Evolutionary conservation across 2,329 filamentous ascomycete species (phyloP).

Genomic region (Trichoderma koningii): DNA sequence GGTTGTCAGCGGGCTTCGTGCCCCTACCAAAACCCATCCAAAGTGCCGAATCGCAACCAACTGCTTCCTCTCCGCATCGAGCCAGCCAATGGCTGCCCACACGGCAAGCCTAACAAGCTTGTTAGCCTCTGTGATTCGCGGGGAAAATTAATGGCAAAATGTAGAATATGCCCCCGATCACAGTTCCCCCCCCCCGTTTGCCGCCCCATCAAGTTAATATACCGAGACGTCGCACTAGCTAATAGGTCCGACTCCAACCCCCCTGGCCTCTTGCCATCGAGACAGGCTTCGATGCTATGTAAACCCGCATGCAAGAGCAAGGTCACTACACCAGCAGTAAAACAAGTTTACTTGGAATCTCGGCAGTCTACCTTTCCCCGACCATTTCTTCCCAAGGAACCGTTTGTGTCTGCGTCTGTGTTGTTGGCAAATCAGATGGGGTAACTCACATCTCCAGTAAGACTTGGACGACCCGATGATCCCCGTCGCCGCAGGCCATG

Average conservation of each 20-base stretch:
- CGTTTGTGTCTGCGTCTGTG: background rate
- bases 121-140: slow-evolving; percentile 16
- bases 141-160: slow-evolving; percentile 14
- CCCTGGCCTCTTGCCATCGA: slow-evolving; percentile 1
- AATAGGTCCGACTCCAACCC: slow-evolving; percentile 24
- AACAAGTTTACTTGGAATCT: background rate
- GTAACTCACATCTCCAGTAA: too few species aligned
- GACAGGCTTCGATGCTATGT: background rate
- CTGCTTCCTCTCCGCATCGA: background rate
- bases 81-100: background rate
- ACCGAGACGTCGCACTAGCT: slow-evolving; percentile 23
- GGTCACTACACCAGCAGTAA: background rate
- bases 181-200: slow-evolving; percentile 10
- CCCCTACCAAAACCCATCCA: background rate
- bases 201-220: slow-evolving; percentile 22
- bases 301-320: background rate
- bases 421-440: too few species aligned
- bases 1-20: background rate
- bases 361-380: background rate
- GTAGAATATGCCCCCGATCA: background rate
- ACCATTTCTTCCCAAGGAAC: background rate
- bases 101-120: slow-evolving; percentile 9
- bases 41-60: slow-evolving; percentile 3
- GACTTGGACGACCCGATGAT: background rate
- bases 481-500: slow-evolving; percentile 11